phyloP scores from a whole-genome alignment of 495 filamentous ascomycete genomes.

The Xylaria bambusicola region DNA sequence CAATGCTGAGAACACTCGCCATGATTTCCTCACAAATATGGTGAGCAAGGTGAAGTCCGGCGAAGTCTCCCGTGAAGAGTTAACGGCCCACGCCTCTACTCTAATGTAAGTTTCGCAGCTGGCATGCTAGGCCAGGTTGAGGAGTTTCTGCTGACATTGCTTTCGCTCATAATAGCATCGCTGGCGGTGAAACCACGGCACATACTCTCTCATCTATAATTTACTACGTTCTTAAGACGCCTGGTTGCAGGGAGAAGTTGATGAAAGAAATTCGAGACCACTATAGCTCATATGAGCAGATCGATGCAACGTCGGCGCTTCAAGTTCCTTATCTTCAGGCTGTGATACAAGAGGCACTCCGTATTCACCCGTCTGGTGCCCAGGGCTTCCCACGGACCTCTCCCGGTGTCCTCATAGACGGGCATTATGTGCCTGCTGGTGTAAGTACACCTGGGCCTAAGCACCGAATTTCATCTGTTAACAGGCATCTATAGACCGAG shows the following conservation, averaged over 20 bases:
- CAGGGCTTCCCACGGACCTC: slow-evolving; percentile 33
- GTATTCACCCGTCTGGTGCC: slow-evolving; percentile 33
- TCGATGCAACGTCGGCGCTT: slow-evolving; percentile 24
- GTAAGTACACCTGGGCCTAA: slow-evolving; percentile 30
- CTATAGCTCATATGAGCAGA: slow-evolving; percentile 40
- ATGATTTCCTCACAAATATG: slow-evolving; percentile 18
- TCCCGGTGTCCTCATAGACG: slow-evolving; percentile 34
- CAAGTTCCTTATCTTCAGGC: slow-evolving; percentile 43
- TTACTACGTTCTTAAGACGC: slow-evolving; percentile 39
- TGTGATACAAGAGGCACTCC: slow-evolving; percentile 48
- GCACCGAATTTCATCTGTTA: not conserved
- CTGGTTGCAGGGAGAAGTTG: slow-evolving; percentile 32
- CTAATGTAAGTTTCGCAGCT: slow-evolving; percentile 13
- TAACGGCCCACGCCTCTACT: slow-evolving; percentile 17
- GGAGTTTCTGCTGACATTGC: not conserved
- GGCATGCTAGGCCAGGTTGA: not conserved
- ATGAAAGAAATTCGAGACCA: slow-evolving; percentile 41
- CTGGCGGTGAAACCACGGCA: slow-evolving; percentile 53
- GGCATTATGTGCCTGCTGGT: slow-evolving; percentile 31
- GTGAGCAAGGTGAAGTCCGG: slow-evolving; percentile 15
- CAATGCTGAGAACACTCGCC: not conserved
- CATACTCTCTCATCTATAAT: slow-evolving; percentile 40
- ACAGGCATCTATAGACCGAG: slow-evolving; percentile 26
- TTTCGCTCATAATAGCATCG: slow-evolving; percentile 29
- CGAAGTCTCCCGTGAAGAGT: slow-evolving; percentile 11